Conservation (phyloP, 2,329 filamentous ascomycete species). For the Balansia obtecta region DNA sequence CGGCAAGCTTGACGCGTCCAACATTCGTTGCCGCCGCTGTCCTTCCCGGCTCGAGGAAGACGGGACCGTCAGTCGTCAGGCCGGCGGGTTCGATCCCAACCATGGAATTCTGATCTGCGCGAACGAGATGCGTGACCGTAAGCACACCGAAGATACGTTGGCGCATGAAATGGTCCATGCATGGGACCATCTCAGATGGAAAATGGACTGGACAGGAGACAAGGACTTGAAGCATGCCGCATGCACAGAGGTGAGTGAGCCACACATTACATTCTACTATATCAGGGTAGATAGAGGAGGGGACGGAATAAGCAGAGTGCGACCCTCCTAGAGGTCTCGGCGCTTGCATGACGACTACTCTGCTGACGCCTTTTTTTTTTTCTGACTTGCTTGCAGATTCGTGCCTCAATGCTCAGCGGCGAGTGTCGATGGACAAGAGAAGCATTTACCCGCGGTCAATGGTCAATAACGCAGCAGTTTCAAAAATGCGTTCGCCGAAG, state of each 20-base stretch:
- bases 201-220: slow-evolving; percentile 65
- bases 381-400: slow-evolving; percentile 47
- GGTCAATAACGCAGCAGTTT: slow-evolving; percentile 81
- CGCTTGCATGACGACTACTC: background rate
- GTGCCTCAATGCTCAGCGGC: slow-evolving; percentile 82
- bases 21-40: slow-evolving; percentile 76
- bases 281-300: background rate
- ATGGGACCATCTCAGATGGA: slow-evolving; percentile 85
- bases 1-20: slow-evolving; percentile 57
- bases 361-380: background rate
- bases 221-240: slow-evolving; percentile 77
- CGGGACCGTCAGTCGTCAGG: slow-evolving; percentile 50
- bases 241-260: slow-evolving; percentile 75
- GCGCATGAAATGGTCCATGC: slow-evolving; percentile 98
- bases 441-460: slow-evolving; percentile 73
- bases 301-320: background rate
- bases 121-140: slow-evolving; percentile 70
- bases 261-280: background rate
- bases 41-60: slow-evolving; percentile 42
- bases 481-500: slow-evolving; percentile 80
- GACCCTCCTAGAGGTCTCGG: background rate
- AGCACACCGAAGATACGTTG: slow-evolving; percentile 84
- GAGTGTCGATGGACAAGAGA: slow-evolving; percentile 88
- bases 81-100: slow-evolving; percentile 74
- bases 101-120: slow-evolving; percentile 88